These are phyloP conservation scores for Sporothrix variecibatus DNA, from an alignment of 2,329 filamentous ascomycete genomes.

Conservation along the genomic window DNA sequence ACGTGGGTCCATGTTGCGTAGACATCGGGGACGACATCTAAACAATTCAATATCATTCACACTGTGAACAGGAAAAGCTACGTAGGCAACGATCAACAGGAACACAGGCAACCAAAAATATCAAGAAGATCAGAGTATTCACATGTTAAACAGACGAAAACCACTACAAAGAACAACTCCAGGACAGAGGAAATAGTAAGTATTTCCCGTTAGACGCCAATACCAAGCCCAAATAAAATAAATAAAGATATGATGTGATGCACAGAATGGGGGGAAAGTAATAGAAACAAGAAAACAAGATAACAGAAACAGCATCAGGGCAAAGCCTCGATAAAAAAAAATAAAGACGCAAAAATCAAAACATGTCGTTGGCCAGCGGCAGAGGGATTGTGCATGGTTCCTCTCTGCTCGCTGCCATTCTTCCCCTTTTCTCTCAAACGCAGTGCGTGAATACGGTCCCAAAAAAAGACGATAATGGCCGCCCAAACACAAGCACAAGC, in stretches of 20 bases:
- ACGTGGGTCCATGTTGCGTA: conserved; percentile 4
- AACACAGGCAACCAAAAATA: background rate
- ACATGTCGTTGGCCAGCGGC: background rate
- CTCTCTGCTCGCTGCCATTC: background rate
- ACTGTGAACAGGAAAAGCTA: background rate
- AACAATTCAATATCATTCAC: background rate
- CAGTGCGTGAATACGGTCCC: background rate
- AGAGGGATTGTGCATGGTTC: background rate
- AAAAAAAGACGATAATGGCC: background rate
- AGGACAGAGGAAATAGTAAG: background rate
- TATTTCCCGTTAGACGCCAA: conserved; percentile 17
- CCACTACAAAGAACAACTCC: background rate
- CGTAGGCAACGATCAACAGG: background rate
- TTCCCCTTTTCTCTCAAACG: background rate
- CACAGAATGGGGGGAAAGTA: background rate
- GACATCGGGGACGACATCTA: background rate
- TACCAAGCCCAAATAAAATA: conserved; percentile 14
- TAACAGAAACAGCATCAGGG: background rate
- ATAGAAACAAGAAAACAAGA: background rate
- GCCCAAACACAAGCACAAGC: background rate
- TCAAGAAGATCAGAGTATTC: background rate
- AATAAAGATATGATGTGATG: conserved; percentile 13
- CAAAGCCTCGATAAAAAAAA: background rate
- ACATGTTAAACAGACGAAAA: background rate
- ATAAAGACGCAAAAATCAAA: background rate